These are phyloP conservation scores for Pseudogymnoascus sp. DNA, from an alignment of 2,329 filamentous ascomycete genomes.

Conservation along the genomic window DNA sequence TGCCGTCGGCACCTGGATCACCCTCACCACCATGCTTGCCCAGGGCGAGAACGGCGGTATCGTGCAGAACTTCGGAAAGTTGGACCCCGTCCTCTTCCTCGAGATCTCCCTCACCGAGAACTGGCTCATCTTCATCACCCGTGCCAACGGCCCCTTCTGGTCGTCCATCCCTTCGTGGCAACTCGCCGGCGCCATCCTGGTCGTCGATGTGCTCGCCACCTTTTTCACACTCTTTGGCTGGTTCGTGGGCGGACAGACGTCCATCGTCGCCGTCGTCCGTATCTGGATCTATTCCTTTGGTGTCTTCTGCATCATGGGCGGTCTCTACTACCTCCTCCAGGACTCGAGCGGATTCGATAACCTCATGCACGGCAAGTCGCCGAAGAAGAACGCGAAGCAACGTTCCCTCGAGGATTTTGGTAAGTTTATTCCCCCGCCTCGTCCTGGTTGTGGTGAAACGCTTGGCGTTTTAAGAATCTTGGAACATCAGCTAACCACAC, in stretches of 20 bases:
- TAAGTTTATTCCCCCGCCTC: slow-evolving; percentile 40
- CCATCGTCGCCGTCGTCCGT: slow-evolving; percentile 76
- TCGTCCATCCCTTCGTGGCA: slow-evolving; percentile 84
- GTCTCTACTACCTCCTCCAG: slow-evolving; percentile 70
- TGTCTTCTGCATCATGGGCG: slow-evolving; percentile 74
- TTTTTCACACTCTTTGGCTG: slow-evolving; percentile 80
- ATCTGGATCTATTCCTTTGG: slow-evolving; percentile 89
- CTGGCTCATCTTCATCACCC: slow-evolving; percentile 94
- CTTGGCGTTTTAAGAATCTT: background rate
- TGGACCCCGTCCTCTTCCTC: slow-evolving; percentile 78
- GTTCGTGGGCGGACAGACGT: slow-evolving; percentile 63
- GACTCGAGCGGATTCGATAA: slow-evolving; percentile 78
- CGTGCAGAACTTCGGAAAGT: slow-evolving; percentile 77
- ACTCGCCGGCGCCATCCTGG: slow-evolving; percentile 64
- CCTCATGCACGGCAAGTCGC: slow-evolving; percentile 83
- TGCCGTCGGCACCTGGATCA: slow-evolving; percentile 79
- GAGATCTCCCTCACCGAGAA: slow-evolving; percentile 88
- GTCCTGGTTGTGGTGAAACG: background rate
- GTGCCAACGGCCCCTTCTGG: slow-evolving; percentile 89
- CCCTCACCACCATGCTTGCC: slow-evolving; percentile 73
- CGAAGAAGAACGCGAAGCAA: slow-evolving; percentile 75
- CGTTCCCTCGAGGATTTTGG: slow-evolving; percentile 81
- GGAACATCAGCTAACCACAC: slow-evolving; percentile 37
- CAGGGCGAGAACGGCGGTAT: slow-evolving; percentile 67
- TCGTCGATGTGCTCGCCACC: slow-evolving; percentile 77